Conservation (phyloP, 2,329 filamentous ascomycete species). For the Fusarium compactum region DNA sequence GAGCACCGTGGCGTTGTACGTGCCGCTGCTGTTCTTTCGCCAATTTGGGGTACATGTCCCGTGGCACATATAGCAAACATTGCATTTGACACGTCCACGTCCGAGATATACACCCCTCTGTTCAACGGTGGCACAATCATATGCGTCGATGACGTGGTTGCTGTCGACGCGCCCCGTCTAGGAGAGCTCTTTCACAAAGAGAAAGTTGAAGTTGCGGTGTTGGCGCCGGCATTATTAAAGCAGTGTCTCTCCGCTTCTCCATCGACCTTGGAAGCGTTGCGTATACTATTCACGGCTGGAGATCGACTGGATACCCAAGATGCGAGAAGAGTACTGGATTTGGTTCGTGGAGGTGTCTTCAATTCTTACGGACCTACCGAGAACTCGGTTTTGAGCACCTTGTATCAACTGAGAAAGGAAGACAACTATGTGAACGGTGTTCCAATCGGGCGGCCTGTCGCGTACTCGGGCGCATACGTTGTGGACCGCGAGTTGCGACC, state of each 20-base stretch:
- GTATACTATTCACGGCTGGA: constrained; percentile 30
- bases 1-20: constrained; percentile 18
- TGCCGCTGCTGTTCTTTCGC: background rate
- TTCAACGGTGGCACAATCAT: background rate
- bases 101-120: background rate
- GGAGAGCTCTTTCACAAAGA: constrained; percentile 1
- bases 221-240: background rate
- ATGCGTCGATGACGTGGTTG: background rate
- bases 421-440: background rate
- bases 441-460: background rate
- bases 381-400: background rate
- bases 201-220: background rate
- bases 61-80: background rate
- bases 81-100: background rate
- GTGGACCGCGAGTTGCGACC: background rate
- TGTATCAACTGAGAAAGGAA: background rate
- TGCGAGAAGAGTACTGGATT: background rate
- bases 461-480: background rate
- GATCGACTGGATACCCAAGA: constrained; percentile 35
- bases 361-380: constrained; percentile 2
- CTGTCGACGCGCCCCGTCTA: background rate
- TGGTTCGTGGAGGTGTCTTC: background rate
- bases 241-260: background rate
- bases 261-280: background rate
- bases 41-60: background rate